phyloP scores from a whole-genome alignment of 306 rosid species.

The Quercus dentata region DNA sequence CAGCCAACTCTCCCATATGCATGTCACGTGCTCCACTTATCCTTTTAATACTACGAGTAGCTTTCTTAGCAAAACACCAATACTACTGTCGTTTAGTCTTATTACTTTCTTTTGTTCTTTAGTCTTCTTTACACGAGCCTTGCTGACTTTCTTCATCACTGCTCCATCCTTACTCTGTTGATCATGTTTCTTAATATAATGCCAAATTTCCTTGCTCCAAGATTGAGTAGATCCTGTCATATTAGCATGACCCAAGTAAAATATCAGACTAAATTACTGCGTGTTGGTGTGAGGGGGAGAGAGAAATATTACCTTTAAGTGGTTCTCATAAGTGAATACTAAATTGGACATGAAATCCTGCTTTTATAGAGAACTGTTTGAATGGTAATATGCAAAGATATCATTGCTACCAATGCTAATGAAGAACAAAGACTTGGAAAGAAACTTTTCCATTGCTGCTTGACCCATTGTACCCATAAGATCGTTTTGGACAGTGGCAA shows the following conservation, averaged over 20 bases:
- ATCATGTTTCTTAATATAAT: no score
- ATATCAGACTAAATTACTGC: no score
- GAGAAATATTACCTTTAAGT: constrained; percentile 9
- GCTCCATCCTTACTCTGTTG: no score
- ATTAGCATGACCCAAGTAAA: no score
- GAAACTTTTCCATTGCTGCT: background rate
- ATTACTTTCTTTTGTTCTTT: no score
- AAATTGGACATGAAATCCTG: constrained; percentile 3
- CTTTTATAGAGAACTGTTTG: background rate
- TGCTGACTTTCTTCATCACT: no score
- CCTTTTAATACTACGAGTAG: no score
- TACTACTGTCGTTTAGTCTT: no score
- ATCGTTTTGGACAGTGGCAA: background rate
- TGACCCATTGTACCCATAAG: constrained; percentile 8
- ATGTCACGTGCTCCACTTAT: no score
- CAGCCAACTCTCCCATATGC: no score
- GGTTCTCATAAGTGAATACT: constrained; percentile 13
- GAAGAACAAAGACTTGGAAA: constrained; percentile 19
- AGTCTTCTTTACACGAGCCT: no score
- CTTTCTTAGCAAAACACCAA: no score
- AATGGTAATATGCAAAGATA: constrained; percentile 17
- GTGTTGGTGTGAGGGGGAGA: background rate
- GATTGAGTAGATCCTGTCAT: constrained; percentile 13
- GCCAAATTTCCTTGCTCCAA: constrained; percentile 31
- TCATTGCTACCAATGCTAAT: constrained; percentile 32